Conservation (phyloP, 2,329 filamentous ascomycete species). For the Curvularia eragrostidis region DNA sequence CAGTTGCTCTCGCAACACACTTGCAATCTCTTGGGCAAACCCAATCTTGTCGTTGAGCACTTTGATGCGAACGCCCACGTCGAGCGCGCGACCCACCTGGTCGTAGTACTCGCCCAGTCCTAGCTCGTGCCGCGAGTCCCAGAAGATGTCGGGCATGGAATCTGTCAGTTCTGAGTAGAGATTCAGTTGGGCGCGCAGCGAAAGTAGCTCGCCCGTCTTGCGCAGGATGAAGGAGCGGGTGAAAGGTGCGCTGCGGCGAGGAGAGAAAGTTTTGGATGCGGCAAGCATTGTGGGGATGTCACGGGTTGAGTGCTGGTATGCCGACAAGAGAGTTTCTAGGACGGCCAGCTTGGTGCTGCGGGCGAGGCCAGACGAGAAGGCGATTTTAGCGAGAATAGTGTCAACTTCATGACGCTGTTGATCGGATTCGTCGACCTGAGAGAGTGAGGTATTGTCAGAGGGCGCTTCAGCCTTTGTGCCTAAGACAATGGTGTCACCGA, state of each 20-base stretch:
- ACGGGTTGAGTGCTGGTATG: conserved; percentile 87
- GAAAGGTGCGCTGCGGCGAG: conserved; percentile 52
- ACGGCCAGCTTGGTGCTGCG: conserved; percentile 93
- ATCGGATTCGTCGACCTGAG: conserved; percentile 33
- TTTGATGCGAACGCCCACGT: conserved; percentile 89
- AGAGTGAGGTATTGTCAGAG: conserved; percentile 8
- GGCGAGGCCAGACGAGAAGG: conserved; percentile 92
- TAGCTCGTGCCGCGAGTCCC: conserved; percentile 88
- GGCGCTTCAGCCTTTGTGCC: conserved; percentile 68
- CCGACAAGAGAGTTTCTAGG: conserved; percentile 79
- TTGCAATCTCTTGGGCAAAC: conserved; percentile 94
- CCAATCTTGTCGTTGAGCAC: conserved; percentile 97
- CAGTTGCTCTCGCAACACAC: conserved; percentile 82
- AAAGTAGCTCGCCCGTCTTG: conserved; percentile 91
- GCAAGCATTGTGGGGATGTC: conserved; percentile 81
- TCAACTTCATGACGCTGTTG: conserved; percentile 55
- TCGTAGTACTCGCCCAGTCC: conserved; percentile 95
- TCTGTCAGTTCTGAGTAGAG: conserved; percentile 97
- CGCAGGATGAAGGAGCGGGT: conserved; percentile 81
- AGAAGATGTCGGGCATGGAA: conserved; percentile 93
- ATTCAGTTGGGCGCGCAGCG: conserved; percentile 89
- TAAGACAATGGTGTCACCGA: conserved; percentile 86
- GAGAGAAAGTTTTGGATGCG: conserved; percentile 60
- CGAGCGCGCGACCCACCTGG: conserved; percentile 85
- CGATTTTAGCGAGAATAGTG: conserved; percentile 86